A percentile compares a stretch with the other conserved stretches of the same genome.
Evolutionary conservation across 176 grass and related monocot species (phyloP).

Genomic region (Luzula sylvatica): DNA sequence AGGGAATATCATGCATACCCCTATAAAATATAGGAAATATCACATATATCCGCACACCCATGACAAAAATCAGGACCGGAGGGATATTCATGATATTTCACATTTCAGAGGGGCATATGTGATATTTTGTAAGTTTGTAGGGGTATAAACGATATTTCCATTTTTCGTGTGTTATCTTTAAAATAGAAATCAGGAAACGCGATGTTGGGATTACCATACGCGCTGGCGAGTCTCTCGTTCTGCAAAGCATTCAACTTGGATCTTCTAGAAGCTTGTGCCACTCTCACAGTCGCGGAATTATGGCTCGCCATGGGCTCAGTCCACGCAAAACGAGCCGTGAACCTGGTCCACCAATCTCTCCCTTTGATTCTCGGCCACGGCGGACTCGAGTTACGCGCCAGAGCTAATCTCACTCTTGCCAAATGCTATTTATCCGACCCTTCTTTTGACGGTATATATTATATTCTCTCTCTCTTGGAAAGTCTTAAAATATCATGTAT

Average conservation of each 20-base stretch:
- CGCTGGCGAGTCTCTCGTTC: conserved; percentile 73
- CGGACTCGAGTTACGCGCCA: conserved; percentile 65
- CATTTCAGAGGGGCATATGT: no score
- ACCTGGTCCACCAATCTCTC: conserved; percentile 59
- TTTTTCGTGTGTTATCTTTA: neutral
- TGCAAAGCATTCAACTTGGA: conserved; percentile 94
- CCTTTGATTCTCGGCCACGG: conserved; percentile 83
- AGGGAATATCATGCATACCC: no score
- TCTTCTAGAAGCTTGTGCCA: conserved; percentile 80
- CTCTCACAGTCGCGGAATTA: conserved; percentile 67
- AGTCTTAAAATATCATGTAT: no score
- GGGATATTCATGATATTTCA: no score
- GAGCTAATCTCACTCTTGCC: conserved; percentile 59
- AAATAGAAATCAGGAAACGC: conserved; percentile 68
- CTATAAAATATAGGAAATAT: no score
- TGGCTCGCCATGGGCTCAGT: conserved; percentile 71
- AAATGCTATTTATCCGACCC: conserved; percentile 70
- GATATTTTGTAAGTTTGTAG: no score
- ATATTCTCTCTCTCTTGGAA: no score
- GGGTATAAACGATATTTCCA: no score
- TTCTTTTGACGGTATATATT: conserved; percentile 12
- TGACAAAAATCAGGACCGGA: no score
- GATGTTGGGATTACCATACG: conserved; percentile 67
- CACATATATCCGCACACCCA: no score
- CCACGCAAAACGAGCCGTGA: conserved; percentile 57